Evolutionary conservation across 2,329 filamentous ascomycete species (phyloP), one percentile per base, ranked within the genome.

Genomic region (Sporothrix schenckii): DNA sequence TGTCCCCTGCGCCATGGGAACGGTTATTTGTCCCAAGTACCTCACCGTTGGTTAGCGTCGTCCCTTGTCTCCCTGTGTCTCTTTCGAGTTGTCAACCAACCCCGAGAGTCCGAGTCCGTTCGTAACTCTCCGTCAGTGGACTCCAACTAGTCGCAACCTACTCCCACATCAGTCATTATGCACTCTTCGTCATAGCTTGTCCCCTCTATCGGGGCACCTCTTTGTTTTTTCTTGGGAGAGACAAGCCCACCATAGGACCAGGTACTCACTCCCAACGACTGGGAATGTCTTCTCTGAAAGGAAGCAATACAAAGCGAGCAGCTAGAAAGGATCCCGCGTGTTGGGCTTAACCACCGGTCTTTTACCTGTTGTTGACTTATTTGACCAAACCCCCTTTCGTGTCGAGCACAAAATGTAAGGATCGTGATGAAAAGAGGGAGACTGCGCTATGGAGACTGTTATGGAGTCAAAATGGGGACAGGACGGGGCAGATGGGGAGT

Each of bases 31-130:
- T 65, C 34, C 34, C 24, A 5, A 5, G 34, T 34, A 24, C 2
- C 24, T 24, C 2, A 24, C 24, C 34, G 34, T 34, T 34, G 34
- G 34, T 34, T 30, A 30, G 13, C 7, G 39, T 5, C 14, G 39
- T 11, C 7, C 11, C 16, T 13, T 19, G 58, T 27, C n/a, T 34
- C 10, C 24, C 21, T 34, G 2, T 14, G 19, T 34, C 14, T n/a
- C 16, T 6, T 65, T 65, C 24, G 34, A 24, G 41, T 34, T 65
- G 16, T 50, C 61, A 65, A 34, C 61, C 61, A 65, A 65, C 44
- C 34, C 34, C 1, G 34, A 34, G 9, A 34, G 34, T 24, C 44
- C 44, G 50, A 34, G 61, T 47, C 44, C 61, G 61, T 44, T 65
- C 34, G 50, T 50, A 24, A n/a, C n/a, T n/a, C n/a, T n/a, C n/a